phyloP scores from a whole-genome alignment of 345 rosid genomes.

The Carallia pectinifolia region DNA sequence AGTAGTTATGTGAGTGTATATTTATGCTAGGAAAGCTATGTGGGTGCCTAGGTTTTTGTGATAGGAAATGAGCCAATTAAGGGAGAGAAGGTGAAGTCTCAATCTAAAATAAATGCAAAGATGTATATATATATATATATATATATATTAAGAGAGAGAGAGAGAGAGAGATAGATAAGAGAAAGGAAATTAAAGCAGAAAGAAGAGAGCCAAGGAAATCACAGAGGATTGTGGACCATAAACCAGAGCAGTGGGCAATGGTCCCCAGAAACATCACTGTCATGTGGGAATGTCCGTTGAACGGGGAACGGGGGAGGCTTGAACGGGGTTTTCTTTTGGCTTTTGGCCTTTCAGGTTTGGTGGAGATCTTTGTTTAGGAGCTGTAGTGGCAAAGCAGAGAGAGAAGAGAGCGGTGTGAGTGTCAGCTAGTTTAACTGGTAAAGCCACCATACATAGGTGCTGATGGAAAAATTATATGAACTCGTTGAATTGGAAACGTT shows the following conservation, averaged over 20 bases:
- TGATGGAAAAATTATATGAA: neutral
- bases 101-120: constrained; percentile 4
- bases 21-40: neutral
- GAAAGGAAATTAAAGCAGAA: neutral
- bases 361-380: neutral
- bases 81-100: neutral
- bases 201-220: neutral
- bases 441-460: neutral
- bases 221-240: constrained; percentile 24
- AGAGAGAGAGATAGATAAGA: neutral
- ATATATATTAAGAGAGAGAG: neutral
- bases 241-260: constrained; percentile 22
- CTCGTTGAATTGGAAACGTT: neutral
- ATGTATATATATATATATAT: neutral
- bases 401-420: neutral
- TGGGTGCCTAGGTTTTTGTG: neutral
- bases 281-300: constrained; percentile 13
- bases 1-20: neutral
- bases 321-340: constrained; percentile 4
- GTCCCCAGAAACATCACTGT: constrained; percentile 14
- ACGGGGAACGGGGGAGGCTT: constrained; percentile 27
- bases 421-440: neutral
- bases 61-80: neutral
- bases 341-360: constrained; percentile 7
- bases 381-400: neutral